phyloP scores from a whole-genome alignment of 345 rosid genomes.

The Sisymbrium altissimum region DNA sequence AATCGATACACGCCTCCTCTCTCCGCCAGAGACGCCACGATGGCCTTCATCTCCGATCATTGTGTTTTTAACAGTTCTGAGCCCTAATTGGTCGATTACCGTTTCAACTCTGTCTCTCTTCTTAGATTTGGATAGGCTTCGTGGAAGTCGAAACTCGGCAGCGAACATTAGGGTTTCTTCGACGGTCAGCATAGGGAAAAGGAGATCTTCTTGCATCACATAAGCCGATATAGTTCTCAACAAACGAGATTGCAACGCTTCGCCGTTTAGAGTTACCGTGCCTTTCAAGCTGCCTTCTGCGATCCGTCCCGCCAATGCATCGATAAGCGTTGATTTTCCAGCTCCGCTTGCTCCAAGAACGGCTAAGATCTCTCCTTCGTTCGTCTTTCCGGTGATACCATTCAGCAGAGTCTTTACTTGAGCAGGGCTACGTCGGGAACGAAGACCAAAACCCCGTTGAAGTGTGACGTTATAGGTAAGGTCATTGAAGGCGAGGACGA shows the following conservation, averaged over 20 bases:
- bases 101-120: constrained; percentile 63
- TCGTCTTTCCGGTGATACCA: constrained; percentile 71
- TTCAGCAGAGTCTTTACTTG: constrained; percentile 31
- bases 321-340: constrained; percentile 86
- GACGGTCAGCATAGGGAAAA: constrained; percentile 75
- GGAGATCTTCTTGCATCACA: constrained; percentile 92
- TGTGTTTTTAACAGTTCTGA: constrained; percentile 55
- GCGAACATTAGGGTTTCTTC: constrained; percentile 82
- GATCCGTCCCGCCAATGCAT: constrained; percentile 81
- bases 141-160: constrained; percentile 79
- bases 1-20: constrained; percentile 70
- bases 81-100: constrained; percentile 71
- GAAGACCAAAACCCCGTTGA: constrained; percentile 28
- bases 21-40: constrained; percentile 57
- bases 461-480: constrained; percentile 21
- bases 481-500: constrained; percentile 25
- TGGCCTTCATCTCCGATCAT: constrained; percentile 73
- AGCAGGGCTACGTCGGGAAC: constrained; percentile 18
- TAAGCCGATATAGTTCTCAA: constrained; percentile 80
- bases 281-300: constrained; percentile 74
- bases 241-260: constrained; percentile 33
- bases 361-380: constrained; percentile 71
- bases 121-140: constrained; percentile 56
- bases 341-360: constrained; percentile 89
- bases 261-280: constrained; percentile 64